Percentiles rank a stretch among this genome's conserved stretches.
Conservation (phyloP, 1,284 basidiomycete species). For the Caloboletus firmus region DNA sequence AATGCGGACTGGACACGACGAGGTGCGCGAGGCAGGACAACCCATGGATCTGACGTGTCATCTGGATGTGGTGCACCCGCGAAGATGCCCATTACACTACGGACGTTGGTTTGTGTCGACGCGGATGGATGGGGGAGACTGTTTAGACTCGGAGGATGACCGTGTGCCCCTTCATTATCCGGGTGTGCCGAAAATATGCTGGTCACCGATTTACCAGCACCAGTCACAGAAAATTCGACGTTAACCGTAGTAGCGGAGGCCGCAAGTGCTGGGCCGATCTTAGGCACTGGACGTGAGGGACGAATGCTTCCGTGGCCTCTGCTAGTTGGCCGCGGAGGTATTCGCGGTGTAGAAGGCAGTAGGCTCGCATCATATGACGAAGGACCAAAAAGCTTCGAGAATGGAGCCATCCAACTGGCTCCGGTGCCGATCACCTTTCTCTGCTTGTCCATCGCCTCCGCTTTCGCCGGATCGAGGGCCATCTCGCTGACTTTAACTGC, state of each 20-base stretch:
- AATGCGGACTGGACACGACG: conserved; percentile 38
- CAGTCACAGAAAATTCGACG: conserved; percentile 85
- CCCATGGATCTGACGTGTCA: conserved; percentile 56
- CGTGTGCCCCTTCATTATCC: conserved; percentile 19
- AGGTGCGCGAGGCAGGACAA: conserved; percentile 55
- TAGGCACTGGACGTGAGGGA: conserved; percentile 55
- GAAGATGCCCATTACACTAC: conserved; percentile 74
- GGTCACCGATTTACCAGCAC: conserved; percentile 72
- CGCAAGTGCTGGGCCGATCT: conserved; percentile 76
- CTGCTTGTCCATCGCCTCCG: conserved; percentile 42
- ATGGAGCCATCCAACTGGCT: conserved; percentile 76
- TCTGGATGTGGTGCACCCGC: conserved; percentile 68
- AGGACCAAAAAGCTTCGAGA: conserved; percentile 70
- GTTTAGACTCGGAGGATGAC: conserved; percentile 22
- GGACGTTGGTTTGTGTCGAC: conserved; percentile 27
- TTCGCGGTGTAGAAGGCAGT: conserved; percentile 20
- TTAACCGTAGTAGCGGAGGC: conserved; percentile 89
- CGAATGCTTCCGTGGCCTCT: conserved; percentile 24
- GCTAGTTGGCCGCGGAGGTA: conserved; percentile 19
- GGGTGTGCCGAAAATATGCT: conserved; percentile 47
- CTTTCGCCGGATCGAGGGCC: conserved; percentile 64
- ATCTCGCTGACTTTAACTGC: conserved; percentile 73
- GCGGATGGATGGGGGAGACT: conserved; percentile 18
- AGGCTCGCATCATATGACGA: conserved; percentile 20
- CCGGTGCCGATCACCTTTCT: conserved; percentile 26